These are phyloP conservation scores for Leccinum obscurum DNA, from an alignment of 768 basidiomycete genomes.

Conservation along the genomic window DNA sequence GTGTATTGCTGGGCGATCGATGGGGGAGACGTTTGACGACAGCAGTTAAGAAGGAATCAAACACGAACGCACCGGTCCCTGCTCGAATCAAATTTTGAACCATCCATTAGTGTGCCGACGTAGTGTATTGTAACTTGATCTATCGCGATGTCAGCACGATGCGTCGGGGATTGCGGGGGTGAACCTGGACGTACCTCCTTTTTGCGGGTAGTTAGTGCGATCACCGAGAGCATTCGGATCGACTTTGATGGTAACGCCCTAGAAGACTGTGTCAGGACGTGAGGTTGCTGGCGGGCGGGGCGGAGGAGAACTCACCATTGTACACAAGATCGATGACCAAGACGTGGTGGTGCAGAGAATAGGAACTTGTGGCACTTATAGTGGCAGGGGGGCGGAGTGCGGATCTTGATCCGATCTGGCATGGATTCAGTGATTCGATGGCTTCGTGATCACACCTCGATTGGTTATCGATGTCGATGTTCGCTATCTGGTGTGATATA, in stretches of 20 bases:
- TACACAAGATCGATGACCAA: constrained; percentile 29
- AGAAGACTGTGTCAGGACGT: constrained; percentile 6
- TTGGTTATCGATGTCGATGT: constrained; percentile 33
- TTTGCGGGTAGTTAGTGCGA: constrained; percentile 61
- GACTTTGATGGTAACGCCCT: constrained; percentile 78
- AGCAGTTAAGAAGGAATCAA: background rate
- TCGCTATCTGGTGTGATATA: constrained; percentile 18
- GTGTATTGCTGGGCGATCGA: constrained; percentile 42
- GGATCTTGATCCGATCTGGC: constrained; percentile 73
- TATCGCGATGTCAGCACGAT: constrained; percentile 36
- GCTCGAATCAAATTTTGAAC: constrained; percentile 73
- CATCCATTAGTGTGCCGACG: constrained; percentile 66
- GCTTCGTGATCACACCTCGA: constrained; percentile 18
- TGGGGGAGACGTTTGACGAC: constrained; percentile 7
- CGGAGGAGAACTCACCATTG: constrained; percentile 30
- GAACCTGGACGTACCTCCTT: constrained; percentile 55
- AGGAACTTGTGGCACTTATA: constrained; percentile 39
- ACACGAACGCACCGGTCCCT: constrained; percentile 57
- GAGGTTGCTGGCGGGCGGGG: constrained; percentile 1
- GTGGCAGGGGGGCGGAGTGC: constrained; percentile 54
- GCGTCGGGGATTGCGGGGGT: constrained; percentile 8
- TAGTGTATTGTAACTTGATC: constrained; percentile 80
- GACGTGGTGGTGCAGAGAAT: constrained; percentile 26
- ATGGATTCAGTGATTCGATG: constrained; percentile 4
- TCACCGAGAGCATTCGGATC: constrained; percentile 61